A percentile compares a stretch with the other conserved stretches of the same genome.
Conservation (phyloP, 176 grass and related monocot species). For the Musa troglodytarum region DNA sequence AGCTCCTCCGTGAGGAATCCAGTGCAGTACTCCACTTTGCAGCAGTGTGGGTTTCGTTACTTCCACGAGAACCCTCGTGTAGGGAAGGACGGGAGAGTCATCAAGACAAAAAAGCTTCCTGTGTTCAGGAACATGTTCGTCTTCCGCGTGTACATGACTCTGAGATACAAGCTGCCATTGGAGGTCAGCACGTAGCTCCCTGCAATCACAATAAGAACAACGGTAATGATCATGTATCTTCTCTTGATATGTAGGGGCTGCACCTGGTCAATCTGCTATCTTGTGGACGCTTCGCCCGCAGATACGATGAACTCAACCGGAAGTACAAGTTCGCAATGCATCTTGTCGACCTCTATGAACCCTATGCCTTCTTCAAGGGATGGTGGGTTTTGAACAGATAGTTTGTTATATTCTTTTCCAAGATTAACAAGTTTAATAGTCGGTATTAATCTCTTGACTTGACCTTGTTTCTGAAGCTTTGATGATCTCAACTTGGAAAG, state of each 20-base stretch:
- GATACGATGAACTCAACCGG: conserved; percentile 17
- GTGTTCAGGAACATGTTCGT: conserved; percentile 40
- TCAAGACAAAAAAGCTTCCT: conserved; percentile 35
- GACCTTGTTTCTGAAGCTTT: conserved; percentile 19
- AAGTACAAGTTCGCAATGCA: conserved; percentile 52
- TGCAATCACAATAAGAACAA: not conserved
- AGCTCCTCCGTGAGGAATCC: not conserved
- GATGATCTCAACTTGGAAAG: conserved; percentile 35
- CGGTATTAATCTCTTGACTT: too few relatives aligned
- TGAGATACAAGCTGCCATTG: conserved; percentile 51
- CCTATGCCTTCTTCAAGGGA: conserved; percentile 52
- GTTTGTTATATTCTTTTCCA: not conserved
- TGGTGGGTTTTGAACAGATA: conserved; percentile 16
- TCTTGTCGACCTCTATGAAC: conserved; percentile 54
- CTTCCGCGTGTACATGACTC: conserved; percentile 55
- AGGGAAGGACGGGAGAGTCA: conserved; percentile 45
- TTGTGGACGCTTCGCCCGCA: not conserved
- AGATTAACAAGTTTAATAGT: too few relatives aligned
- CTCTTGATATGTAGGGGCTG: conserved; percentile 14
- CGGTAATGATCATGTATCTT: too few relatives aligned
- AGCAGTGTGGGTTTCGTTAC: not conserved
- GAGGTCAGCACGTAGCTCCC: not conserved
- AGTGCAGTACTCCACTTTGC: not conserved
- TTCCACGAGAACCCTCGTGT: conserved; percentile 65
- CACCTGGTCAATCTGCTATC: conserved; percentile 26